phyloP scores from a whole-genome alignment of 805 yeast genomes.

The Saturnispora quitensis region DNA sequence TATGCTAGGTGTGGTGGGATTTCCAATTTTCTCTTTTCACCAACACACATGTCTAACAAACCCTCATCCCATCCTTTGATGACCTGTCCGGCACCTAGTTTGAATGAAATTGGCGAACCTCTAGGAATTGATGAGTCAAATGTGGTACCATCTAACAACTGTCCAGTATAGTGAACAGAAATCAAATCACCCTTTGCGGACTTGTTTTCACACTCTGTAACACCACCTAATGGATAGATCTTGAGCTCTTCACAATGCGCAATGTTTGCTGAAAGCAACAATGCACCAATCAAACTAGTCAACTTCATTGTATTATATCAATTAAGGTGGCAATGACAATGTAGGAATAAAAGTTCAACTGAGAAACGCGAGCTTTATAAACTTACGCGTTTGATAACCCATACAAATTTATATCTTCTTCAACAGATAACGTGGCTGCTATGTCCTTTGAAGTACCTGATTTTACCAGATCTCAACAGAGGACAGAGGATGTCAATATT shows the following conservation, averaged over 20 bases:
- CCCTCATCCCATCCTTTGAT: slow-evolving; percentile 93
- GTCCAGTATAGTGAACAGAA: slow-evolving; percentile 73
- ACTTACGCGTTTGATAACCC: neutral
- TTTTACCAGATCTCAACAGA: neutral
- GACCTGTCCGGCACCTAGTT: slow-evolving; percentile 72
- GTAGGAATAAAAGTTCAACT: neutral
- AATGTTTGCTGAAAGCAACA: neutral
- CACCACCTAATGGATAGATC: slow-evolving; percentile 33
- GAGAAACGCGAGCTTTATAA: neutral
- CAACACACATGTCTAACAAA: slow-evolving; percentile 72
- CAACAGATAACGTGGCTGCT: neutral
- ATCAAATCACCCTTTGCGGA: slow-evolving; percentile 60
- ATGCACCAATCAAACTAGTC: neutral
- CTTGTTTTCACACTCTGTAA: slow-evolving; percentile 47
- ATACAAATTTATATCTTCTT: neutral
- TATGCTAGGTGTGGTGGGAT: slow-evolving; percentile 77
- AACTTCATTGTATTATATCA: neutral
- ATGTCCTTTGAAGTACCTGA: neutral
- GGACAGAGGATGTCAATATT: slow-evolving; percentile 19
- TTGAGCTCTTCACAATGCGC: slow-evolving; percentile 9
- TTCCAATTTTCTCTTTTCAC: slow-evolving; percentile 70
- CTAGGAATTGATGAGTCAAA: slow-evolving; percentile 69
- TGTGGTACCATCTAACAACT: slow-evolving; percentile 52
- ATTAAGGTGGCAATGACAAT: neutral
- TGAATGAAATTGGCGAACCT: slow-evolving; percentile 58